These are phyloP conservation scores for Fusarium acutatum DNA, from an alignment of 2,329 filamentous ascomycete species.

Conservation along the genomic window DNA sequence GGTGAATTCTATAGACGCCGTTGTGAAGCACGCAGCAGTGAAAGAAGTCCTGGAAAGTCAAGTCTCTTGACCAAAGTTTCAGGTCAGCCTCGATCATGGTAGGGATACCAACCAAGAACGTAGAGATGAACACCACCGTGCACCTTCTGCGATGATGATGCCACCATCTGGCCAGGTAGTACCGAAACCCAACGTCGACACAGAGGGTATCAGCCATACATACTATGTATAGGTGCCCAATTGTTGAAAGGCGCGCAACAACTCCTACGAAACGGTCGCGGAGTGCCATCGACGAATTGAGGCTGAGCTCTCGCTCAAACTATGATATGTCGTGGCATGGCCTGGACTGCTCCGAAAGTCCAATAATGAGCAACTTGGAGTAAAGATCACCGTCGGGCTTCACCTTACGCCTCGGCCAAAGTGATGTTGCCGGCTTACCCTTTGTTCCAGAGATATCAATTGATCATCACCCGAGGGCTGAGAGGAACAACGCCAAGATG, in stretches of 20 bases:
- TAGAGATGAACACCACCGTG: neutral
- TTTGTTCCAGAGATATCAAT: neutral
- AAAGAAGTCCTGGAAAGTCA: neutral
- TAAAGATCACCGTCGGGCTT: conserved; percentile 9
- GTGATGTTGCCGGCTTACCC: neutral
- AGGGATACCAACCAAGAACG: neutral
- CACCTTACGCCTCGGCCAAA: neutral
- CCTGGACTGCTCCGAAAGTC: conserved; percentile 9
- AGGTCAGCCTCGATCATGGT: neutral
- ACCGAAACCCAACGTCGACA: neutral
- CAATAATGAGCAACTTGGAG: neutral
- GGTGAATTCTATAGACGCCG: neutral
- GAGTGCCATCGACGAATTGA: conserved; percentile 1
- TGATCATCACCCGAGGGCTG: neutral
- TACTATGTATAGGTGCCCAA: neutral
- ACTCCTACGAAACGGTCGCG: neutral
- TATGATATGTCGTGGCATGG: conserved; percentile 15
- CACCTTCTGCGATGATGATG: neutral
- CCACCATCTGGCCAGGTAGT: neutral
- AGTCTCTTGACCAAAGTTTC: neutral
- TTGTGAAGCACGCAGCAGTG: neutral
- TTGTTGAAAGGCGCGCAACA: neutral
- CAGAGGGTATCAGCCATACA: neutral
- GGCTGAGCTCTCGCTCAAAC: neutral
- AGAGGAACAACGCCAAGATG: neutral